Base-by-base conservation (phyloP, 2,329 filamentous ascomycete genomes). In the Fusarium humuli region DNA sequence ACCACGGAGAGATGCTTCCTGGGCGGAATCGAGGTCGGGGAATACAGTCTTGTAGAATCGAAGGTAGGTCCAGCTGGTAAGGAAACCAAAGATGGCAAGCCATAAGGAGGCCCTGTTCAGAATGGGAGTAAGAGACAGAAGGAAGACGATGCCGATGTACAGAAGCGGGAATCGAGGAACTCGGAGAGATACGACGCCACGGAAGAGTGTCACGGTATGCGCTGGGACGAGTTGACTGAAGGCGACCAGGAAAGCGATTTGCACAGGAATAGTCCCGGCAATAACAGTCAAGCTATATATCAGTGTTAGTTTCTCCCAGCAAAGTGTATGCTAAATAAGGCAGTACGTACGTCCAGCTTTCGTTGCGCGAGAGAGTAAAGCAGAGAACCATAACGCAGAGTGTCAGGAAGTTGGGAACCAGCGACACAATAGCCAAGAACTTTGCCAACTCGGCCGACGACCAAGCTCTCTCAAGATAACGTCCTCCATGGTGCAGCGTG, bases 171-270 rank as follows among this genome's bases (percentile, higher is more conserved):
- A 89, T 49, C 87, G 84, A 20, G 89, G 89, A 57, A 99, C 94
- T 73, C 95, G 92, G 79, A 98, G 90, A 65, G 96, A 97, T 63
- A 98, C 79, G 66, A 97, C 83, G 70, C 94, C 94, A 70, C 92
- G 92, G 83, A 97, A 95, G 62, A 99, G 88, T 7, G 95, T 96
- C 56, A 98, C 95, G 13, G 96, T 99, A 81, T 99, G 96, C 67
- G 97, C 94, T 23, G 96, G 96, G 37, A 98, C 92, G 52, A 99
- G 92, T 81, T 99, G 96, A 82, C 97, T 98, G 82, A 98, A 97
- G 57, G 95, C 93, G 75, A 98, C 93, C 67, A 99, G 92, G 83
- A 98, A 98, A 67, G 92, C 91, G 48, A 96, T 94, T 80, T 98
- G 95, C 61, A 98, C 85, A 18, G 94, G 90, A 69, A 97, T 91